phyloP scores from a whole-genome alignment of 2,329 filamentous ascomycete species.

The Xylaria multiplex region DNA sequence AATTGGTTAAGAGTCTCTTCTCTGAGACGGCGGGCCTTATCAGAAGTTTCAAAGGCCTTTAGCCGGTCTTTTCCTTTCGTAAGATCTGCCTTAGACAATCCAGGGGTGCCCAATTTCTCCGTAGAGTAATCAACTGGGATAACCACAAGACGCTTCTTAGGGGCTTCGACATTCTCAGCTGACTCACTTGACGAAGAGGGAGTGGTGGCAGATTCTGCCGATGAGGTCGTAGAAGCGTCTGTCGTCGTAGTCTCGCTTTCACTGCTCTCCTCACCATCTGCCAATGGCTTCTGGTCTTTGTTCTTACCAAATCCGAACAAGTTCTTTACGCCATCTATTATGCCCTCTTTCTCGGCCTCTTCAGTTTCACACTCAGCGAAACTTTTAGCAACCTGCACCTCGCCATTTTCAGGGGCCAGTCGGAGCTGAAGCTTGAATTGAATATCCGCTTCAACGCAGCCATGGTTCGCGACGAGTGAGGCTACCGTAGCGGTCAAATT shows the following conservation, averaged over 20 bases:
- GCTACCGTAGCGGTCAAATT: conserved; percentile 89
- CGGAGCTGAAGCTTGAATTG: conserved; percentile 81
- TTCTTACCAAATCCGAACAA: conserved; percentile 93
- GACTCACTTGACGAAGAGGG: conserved; percentile 59
- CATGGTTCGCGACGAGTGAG: conserved; percentile 79
- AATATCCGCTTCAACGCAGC: conserved; percentile 80
- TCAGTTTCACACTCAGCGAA: conserved; percentile 87
- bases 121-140: conserved; percentile 63
- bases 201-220: conserved; percentile 50
- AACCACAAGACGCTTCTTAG: conserved; percentile 67
- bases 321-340: conserved; percentile 95
- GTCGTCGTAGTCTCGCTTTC: conserved; percentile 59
- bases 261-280: conserved; percentile 65
- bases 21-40: conserved; percentile 77
- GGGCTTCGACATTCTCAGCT: conserved; percentile 62
- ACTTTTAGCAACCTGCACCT: conserved; percentile 81
- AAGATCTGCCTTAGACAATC: conserved; percentile 61
- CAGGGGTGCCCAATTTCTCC: conserved; percentile 61
- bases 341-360: conserved; percentile 73
- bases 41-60: conserved; percentile 85
- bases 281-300: conserved; percentile 82
- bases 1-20: conserved; percentile 92
- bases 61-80: conserved; percentile 73
- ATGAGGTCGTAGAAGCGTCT: conserved; percentile 57
- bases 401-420: conserved; percentile 76